Conservation (phyloP, 1,284 basidiomycete species). For the Ustilago shanxiensis region DNA sequence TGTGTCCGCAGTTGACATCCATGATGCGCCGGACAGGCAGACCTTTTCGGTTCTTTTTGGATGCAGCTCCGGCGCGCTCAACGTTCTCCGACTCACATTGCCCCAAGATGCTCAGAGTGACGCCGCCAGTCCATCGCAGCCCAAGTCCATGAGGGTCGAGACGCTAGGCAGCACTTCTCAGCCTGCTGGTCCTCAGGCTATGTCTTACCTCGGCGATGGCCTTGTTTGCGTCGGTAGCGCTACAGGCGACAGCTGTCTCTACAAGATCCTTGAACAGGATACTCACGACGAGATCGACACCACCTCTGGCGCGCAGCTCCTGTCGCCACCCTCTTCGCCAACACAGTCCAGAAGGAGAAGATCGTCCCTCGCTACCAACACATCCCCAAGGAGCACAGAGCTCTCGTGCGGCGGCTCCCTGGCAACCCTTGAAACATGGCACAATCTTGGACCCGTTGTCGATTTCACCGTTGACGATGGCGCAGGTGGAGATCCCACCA, state of each 20-base stretch:
- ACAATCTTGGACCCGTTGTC: slow-evolving; percentile 82
- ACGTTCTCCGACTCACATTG: slow-evolving; percentile 45
- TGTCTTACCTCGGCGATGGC: slow-evolving; percentile 60
- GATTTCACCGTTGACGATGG: slow-evolving; percentile 86
- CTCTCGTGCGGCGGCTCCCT: slow-evolving; percentile 21
- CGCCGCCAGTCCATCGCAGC: slow-evolving; percentile 8
- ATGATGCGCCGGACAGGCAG: slow-evolving; percentile 6
- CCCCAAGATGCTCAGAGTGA: slow-evolving; percentile 4
- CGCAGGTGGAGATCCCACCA: slow-evolving; percentile 71
- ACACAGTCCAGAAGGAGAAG: slow-evolving; percentile 29
- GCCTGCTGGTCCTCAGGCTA: slow-evolving; percentile 49
- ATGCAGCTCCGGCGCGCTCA: slow-evolving; percentile 40
- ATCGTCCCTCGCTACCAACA: slow-evolving; percentile 16
- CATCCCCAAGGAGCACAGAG: slow-evolving; percentile 7
- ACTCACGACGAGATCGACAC: slow-evolving; percentile 6
- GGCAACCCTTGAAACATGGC: slow-evolving; percentile 45
- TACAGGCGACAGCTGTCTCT: slow-evolving; percentile 58
- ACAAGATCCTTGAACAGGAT: slow-evolving; percentile 34
- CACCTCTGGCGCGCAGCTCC: slow-evolving; percentile 15
- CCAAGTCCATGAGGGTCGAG: slow-evolving; percentile 36
- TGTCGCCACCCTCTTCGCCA: slow-evolving; percentile 50
- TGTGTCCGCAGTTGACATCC: slow-evolving; percentile 43
- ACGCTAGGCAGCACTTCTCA: slow-evolving; percentile 47
- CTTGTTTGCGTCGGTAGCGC: slow-evolving; percentile 58
- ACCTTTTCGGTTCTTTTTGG: slow-evolving; percentile 51